phyloP scores from a whole-genome alignment of 2,329 filamentous ascomycete species.

The Corinectria fuckeliana region DNA sequence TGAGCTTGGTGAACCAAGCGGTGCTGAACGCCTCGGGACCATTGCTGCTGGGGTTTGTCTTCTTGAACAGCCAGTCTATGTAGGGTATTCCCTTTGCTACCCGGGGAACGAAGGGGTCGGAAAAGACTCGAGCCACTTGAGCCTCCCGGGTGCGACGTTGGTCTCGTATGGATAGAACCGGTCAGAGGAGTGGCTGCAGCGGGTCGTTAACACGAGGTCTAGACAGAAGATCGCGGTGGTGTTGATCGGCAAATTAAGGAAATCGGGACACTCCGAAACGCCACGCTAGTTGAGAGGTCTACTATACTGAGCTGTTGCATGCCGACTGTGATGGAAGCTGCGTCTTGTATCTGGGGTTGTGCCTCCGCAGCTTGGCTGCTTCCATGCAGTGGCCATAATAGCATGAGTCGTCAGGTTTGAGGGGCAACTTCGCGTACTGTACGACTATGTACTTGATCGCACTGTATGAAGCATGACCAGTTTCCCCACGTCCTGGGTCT shows the following conservation, averaged over 20 bases:
- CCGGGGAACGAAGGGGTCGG: constrained; percentile 16
- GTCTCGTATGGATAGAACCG: background rate
- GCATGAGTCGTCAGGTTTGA: background rate
- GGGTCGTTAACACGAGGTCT: background rate
- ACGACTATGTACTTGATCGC: background rate
- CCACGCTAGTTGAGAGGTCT: background rate
- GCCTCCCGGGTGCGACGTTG: constrained; percentile 17
- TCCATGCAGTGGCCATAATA: no score
- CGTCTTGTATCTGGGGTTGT: background rate
- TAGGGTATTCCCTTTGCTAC: constrained; percentile 25
- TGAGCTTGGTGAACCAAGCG: constrained; percentile 27
- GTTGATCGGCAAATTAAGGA: background rate
- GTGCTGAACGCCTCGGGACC: constrained; percentile 19
- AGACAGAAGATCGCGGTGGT: background rate
- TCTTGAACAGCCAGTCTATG: constrained; percentile 26
- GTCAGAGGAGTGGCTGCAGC: background rate
- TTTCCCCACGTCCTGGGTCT: background rate
- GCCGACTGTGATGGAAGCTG: background rate
- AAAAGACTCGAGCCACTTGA: background rate
- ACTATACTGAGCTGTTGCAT: background rate
- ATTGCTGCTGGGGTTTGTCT: constrained; percentile 3
- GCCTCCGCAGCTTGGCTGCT: background rate
- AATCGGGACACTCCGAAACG: background rate
- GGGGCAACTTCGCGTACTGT: background rate
- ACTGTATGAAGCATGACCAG: background rate